These are phyloP conservation scores for Aspergillus ruber DNA, from an alignment of 2,329 filamentous ascomycete species.

Conservation along the genomic window DNA sequence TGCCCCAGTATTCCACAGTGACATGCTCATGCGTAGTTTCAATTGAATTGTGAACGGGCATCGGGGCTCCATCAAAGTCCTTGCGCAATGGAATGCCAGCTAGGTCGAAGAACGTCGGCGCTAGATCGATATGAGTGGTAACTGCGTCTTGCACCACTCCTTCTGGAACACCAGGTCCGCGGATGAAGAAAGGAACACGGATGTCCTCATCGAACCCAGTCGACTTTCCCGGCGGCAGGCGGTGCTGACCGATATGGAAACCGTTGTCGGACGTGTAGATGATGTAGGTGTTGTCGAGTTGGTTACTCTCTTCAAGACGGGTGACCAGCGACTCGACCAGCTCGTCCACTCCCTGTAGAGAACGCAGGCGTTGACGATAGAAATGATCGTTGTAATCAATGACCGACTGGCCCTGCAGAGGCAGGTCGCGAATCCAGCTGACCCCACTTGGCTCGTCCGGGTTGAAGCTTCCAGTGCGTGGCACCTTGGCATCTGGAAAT, in stretches of 20 bases:
- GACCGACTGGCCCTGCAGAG: constrained; percentile 40
- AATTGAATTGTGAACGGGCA: constrained; percentile 32
- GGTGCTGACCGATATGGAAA: constrained; percentile 55
- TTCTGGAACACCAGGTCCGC: constrained; percentile 50
- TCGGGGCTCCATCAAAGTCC: constrained; percentile 54
- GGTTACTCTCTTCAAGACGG: constrained; percentile 34
- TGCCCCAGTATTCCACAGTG: constrained; percentile 54
- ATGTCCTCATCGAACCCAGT: constrained; percentile 56
- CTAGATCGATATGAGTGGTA: constrained; percentile 59
- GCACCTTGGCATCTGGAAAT: constrained; percentile 55
- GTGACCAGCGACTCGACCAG: constrained; percentile 43
- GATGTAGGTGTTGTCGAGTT: constrained; percentile 53
- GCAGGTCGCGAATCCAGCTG: constrained; percentile 41
- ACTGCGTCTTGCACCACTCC: constrained; percentile 41
- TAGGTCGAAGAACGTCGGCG: constrained; percentile 52
- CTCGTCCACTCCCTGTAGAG: constrained; percentile 51
- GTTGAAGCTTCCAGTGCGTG: constrained; percentile 60
- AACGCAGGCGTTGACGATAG: constrained; percentile 44
- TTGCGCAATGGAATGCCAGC: constrained; percentile 34
- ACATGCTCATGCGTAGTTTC: constrained; percentile 47
- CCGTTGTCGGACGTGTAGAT: constrained; percentile 58
- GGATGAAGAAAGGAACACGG: constrained; percentile 53
- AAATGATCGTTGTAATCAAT: constrained; percentile 50
- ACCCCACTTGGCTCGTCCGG: constrained; percentile 46
- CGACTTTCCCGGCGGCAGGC: constrained; percentile 52